Evolutionary conservation across 805 yeast genomes (phyloP).

Genomic region (Ascoidea rubescens): DNA sequence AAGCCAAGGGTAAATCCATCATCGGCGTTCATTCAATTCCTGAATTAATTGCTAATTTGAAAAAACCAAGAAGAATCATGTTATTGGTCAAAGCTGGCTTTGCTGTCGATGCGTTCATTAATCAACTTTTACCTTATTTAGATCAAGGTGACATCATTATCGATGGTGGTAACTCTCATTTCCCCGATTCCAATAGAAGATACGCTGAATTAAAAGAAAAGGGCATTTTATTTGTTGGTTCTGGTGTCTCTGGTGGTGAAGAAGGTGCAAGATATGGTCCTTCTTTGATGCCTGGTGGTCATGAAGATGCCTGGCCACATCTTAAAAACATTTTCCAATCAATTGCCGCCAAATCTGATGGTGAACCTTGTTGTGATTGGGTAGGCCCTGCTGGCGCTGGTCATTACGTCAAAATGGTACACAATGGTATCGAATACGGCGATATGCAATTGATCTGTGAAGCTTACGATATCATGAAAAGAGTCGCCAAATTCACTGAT

Average conservation of each 20-base stretch:
- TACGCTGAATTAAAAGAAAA: constrained; percentile 73
- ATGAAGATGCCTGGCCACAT: constrained; percentile 96
- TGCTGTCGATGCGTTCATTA: constrained; percentile 87
- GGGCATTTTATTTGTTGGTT: constrained; percentile 90
- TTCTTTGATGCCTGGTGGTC: constrained; percentile 99
- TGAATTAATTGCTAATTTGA: constrained; percentile 77
- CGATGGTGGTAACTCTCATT: constrained; percentile 99
- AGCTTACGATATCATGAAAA: constrained; percentile 92
- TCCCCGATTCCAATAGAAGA: constrained; percentile 98
- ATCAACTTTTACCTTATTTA: constrained; percentile 76
- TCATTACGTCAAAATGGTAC: constrained; percentile 98
- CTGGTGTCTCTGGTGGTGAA: constrained; percentile 99
- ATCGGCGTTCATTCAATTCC: constrained; percentile 89
- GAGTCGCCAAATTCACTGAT: constrained; percentile 82
- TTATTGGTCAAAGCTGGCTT: constrained; percentile 92
- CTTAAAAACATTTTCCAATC: constrained; percentile 94
- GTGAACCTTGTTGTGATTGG: constrained; percentile 99
- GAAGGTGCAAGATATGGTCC: constrained; percentile 99
- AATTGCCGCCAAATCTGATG: constrained; percentile 90
- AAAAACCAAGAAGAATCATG: constrained; percentile 94
- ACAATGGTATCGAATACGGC: constrained; percentile 99
- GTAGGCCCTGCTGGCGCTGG: constrained; percentile 99
- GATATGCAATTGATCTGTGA: constrained; percentile 99
- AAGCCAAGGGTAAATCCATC: constrained; percentile 95
- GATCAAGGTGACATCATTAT: constrained; percentile 97